Evolutionary conservation across 495 filamentous ascomycete species (phyloP), one percentile per base, ranked within the genome.

Genomic region (Penicillium samsonianum): DNA sequence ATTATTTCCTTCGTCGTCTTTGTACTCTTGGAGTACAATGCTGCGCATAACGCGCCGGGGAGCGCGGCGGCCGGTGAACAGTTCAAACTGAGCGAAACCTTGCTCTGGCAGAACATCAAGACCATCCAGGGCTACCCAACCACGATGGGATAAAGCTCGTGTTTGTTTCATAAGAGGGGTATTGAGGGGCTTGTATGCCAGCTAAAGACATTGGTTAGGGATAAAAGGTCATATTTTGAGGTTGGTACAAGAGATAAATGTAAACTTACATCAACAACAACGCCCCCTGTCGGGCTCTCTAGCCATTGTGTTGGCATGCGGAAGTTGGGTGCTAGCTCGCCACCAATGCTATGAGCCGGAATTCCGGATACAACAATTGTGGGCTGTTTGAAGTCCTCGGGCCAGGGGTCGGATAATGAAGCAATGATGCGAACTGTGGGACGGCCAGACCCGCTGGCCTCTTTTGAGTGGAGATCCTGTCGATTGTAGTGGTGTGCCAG

Each of bases 11-110:
- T 75, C 74, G 12, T 77, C 74, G 8, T 62, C 67, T 50, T 68
- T 67, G 50, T 76, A 77, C 46, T 77, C 72, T 44, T 74, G 64
- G 7, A 77, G 60, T 6, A 77, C 69, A 31, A 77, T 68, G 9
- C 65, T 72, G 8, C 74, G 70, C 89, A 93, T 92, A 8, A 89
- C 58, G 44, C 82, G 78, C 49, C 86, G 81, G 0, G 89, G 90
- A 19, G 89, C 89, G 63, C 87, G 81, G 22, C 89, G 79, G 1
- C 89, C 90, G 1, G 88, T 90, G 72, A 92, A 90, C 16, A 92
- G 71, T 66, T 92, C 89, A 63, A 92, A 93, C 28, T 90, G 88
- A 40, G 88, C 88, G 66, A 88, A 90, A 0, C 86, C 90, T 76
- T 91, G 89, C 70, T 92, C 89, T 0, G 85, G 83, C 2, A 93